Evolutionary conservation across 768 basidiomycete genomes (phyloP), one percentile per base, ranked within the genome.

Genomic region (Termitomyces sp.): DNA sequence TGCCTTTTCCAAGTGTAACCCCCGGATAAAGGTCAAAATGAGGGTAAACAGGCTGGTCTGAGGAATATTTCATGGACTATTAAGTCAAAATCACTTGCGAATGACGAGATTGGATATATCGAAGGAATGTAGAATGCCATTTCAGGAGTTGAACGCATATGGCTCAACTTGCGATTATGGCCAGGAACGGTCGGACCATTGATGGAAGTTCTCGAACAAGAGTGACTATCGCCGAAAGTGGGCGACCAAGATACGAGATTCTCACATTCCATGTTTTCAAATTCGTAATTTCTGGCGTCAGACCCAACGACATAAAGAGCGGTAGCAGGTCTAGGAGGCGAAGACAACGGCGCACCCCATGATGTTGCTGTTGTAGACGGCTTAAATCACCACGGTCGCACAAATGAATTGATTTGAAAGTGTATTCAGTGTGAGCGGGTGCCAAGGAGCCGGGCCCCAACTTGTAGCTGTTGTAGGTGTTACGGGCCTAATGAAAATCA

Each of bases 391-490:
- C 63, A 31, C 78, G 67, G 27, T 66, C 65, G 5, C 67, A 79
- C 29, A 82, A 47, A 61, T 81, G 75, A 12, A 79, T 61, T 2
- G 79, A 79, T 4, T 65, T 68, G 34, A 68, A 59, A 20, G 65
- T 46, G 32, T 53, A 56, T 18, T 59, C 61, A 18, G 48, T 64
- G 27, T 32, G 7, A 18, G 61, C 27, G 5, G 68, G 69, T 18
- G 69, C 62, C 65, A 68, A 18, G 68, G 69, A 5, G 60, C 61
- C 8, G 70, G 61, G 7, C 71, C 70, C 72, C 70, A 78, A 56
- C 72, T 72, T 5, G 74, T 75, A 16, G 73, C 69, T 14, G 75
- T 79, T 32, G 68, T 68, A 10, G 75, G 78, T 27, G 78, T 80
- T 18, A 66, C 64, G 4, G 82, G 82, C 8, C 68, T 63, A 56